A percentile compares a stretch with the other conserved stretches of the same genome.
Conservation (phyloP, 352 stramenopile genomes). For the Phytophthora cactorum region DNA sequence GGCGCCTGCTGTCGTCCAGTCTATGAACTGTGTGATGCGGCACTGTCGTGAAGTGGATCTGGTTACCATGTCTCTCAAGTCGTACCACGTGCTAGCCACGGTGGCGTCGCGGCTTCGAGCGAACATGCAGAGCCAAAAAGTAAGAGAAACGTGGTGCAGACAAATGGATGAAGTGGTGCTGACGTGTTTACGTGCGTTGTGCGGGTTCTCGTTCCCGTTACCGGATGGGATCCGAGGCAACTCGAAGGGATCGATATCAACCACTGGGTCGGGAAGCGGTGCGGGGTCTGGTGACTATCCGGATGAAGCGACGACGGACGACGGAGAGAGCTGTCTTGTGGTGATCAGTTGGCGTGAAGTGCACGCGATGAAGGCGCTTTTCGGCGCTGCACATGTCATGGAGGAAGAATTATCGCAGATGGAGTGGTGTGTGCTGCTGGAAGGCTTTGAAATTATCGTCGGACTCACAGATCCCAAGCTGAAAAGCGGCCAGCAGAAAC, state of each 20-base stretch:
- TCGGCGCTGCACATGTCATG: constrained; percentile 86
- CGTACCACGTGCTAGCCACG: constrained; percentile 83
- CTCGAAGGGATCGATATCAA: constrained; percentile 42
- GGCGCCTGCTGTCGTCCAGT: constrained; percentile 73
- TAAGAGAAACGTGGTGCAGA: constrained; percentile 47
- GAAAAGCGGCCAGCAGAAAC: constrained; percentile 77
- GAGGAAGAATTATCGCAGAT: constrained; percentile 77
- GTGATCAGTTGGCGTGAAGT: constrained; percentile 84
- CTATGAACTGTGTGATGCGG: constrained; percentile 80
- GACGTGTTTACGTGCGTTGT: constrained; percentile 73
- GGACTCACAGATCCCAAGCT: constrained; percentile 71
- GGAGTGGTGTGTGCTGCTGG: constrained; percentile 79
- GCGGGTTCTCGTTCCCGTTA: constrained; percentile 81
- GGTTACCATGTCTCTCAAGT: constrained; percentile 83
- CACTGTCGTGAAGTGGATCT: constrained; percentile 84
- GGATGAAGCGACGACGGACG: constrained; percentile 51
- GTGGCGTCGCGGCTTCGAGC: constrained; percentile 71
- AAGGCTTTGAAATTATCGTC: constrained; percentile 86
- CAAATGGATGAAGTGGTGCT: constrained; percentile 82
- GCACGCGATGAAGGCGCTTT: constrained; percentile 90
- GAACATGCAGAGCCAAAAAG: constrained; percentile 49
- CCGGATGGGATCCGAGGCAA: constrained; percentile 67
- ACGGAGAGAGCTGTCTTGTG: constrained; percentile 71
- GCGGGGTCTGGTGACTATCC: constrained; percentile 30
- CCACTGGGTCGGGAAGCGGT: constrained; percentile 25